Evolutionary conservation across 495 filamentous ascomycete genomes (phyloP), one percentile per base, ranked within the genome.

Genomic region (Lasiosphaeria hispida): DNA sequence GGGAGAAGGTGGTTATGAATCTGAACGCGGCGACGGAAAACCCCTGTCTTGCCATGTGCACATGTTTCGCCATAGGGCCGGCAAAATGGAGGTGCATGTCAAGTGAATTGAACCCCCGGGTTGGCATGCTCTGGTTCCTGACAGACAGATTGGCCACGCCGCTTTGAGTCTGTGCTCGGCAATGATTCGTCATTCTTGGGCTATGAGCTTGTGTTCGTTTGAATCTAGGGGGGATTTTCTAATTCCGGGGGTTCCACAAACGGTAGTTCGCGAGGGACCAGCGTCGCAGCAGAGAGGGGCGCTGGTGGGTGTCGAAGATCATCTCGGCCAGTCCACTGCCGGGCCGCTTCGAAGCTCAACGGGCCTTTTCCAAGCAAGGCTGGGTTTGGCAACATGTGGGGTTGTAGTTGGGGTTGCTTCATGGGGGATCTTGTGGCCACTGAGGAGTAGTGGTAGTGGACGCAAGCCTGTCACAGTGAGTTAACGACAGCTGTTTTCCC

Each of bases 31-130:
- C 53, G 33, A 3, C 30, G 6, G 36, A 37, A 47, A 10, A 64
- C 64, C 68, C 66, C 60, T 65, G 63, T 45, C 52, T 9, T 60
- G 63, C 63, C 68, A 69, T 69, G 66, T 67, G 62, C 59, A 57
- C 49, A 51, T 56, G 60, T 63, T 59, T 57, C 57, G 62, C 62
- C 57, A 62, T 62, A 64, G 62, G 62, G 60, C 60, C 63, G 69
- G 69, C 58, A 69, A 71, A 69, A 67, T 64, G 53, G 47, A 58
- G 48, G 11, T 48, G 55, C 55, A 62, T 58, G n/a, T 40, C 17
- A 51, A 44, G 51, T 57, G 37, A 51, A 50, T 62, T 50, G 44
- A 40, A 8, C 50, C 50, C 50, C 50, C 43, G 49, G 44, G 45
- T 18, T 42, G n/a, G 47, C 43, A 53, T 23, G 60, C 18, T 45